A percentile compares a stretch with the other conserved stretches of the same genome.
Conservation (phyloP, 257 asterid genomes). For the Scutellaria minor region DNA sequence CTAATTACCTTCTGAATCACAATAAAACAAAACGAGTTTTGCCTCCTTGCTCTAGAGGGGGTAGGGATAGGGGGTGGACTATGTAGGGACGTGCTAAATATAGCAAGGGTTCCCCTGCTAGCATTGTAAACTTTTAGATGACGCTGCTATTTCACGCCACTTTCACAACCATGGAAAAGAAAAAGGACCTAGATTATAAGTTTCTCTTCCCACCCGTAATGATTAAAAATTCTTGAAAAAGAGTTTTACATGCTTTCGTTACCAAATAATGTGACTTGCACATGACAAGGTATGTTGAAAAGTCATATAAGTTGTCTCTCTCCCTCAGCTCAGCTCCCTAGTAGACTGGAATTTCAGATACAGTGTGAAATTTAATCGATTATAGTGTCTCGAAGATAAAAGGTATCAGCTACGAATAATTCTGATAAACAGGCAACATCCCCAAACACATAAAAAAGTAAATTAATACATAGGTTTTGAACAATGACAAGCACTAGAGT, state of each 20-base stretch:
- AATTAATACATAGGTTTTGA: background rate
- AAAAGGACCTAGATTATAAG: background rate
- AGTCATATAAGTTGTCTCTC: background rate
- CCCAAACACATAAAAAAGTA: background rate
- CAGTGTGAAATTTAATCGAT: background rate
- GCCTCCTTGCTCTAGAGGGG: background rate
- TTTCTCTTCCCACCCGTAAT: background rate
- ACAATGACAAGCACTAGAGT: background rate
- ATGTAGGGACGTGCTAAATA: background rate
- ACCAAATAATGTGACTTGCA: background rate
- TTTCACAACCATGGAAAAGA: conserved; percentile 13
- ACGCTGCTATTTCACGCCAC: conserved; percentile 12
- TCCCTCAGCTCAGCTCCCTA: background rate
- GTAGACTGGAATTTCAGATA: background rate
- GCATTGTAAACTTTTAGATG: background rate
- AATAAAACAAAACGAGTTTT: background rate
- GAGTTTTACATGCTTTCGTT: background rate
- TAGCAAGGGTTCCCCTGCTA: background rate
- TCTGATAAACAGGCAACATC: conserved; percentile 7
- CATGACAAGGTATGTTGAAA: background rate
- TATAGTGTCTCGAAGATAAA: background rate
- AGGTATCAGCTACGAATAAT: background rate
- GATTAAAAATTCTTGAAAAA: background rate
- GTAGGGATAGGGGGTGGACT: no score
- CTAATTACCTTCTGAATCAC: background rate